phyloP scores from a whole-genome alignment of 148 eudicot species.

The Camellia sinensis region DNA sequence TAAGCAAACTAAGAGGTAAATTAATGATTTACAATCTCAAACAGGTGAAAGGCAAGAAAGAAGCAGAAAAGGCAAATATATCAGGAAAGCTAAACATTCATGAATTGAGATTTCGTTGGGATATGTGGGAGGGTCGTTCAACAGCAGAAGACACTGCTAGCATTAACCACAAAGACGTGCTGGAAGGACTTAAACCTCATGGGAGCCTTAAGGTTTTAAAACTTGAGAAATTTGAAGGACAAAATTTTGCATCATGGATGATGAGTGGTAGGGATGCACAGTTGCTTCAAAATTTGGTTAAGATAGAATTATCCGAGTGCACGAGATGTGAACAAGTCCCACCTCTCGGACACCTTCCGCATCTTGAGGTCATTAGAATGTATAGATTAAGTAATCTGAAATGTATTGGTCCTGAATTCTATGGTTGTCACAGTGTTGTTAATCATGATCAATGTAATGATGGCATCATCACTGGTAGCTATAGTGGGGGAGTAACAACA shows the following conservation, averaged over 20 bases:
- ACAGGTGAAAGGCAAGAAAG: too few species aligned
- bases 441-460: background rate
- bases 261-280: too few species aligned
- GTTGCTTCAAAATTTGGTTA: too few species aligned
- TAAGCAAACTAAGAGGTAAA: background rate
- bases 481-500: background rate
- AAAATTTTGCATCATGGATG: too few species aligned
- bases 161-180: background rate
- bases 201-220: too few species aligned
- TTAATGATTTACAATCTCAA: background rate
- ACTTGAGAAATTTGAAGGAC: too few species aligned
- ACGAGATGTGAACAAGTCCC: too few species aligned
- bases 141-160: background rate
- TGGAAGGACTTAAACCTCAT: background rate
- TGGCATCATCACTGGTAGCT: background rate
- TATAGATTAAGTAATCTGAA: too few species aligned
- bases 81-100: background rate
- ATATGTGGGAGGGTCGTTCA: background rate
- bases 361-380: too few species aligned
- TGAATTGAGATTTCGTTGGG: background rate
- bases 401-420: too few species aligned
- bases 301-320: too few species aligned
- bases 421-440: background rate
- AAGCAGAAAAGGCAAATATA: background rate
- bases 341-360: too few species aligned